Base-by-base conservation (phyloP, 208 protist species). In the Porcisia hertigi region DNA sequence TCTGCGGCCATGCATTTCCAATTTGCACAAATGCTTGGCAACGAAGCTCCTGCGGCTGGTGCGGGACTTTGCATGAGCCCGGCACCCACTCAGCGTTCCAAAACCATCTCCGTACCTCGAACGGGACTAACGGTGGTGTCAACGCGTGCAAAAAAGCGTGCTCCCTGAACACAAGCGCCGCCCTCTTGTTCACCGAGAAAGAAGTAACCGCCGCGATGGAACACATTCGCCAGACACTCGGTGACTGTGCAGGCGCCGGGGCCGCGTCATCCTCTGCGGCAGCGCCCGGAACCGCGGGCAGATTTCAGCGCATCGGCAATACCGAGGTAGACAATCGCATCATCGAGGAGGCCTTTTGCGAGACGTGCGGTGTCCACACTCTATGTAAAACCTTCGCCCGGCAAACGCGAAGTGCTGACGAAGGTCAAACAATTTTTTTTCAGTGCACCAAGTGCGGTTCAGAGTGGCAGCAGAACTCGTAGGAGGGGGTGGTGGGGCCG, bases 381-480 rank as follows among this genome's bases (percentile, higher is more conserved):
- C 84, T 84, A 39, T 98, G 95, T 79, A 88, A 88, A 55, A 90
- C 90, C 39, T 97, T 94, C 59, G 87, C 92, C 41, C 86, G 92
- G 47, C 95, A 98, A 74, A 98, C 91, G 30, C 89, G 95, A 41
- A 91, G 93, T 74, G 95, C 95, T 1, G 95, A 98, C 86, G 95
- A 98, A 76, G 95, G 95, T 9, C 95, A 98, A 80, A 98, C 95
- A 1, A 94, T 96, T 71, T 97, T 97, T 71, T 97, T 91, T 67
- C 87, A 94, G 82, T 98, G 95, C 77, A 96, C 92, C 30, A 87
- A 87, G 65, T 98, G 95, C 76, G n/a, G 63, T 25, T 82, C 81
- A 8, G 89, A 94, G 85, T 98, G 95, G 95, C 92, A 95, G 83
- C 88, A 93, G 62, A 96, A 97, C 75, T 98, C 95, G n/a, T 98